Conservation (phyloP, 2,329 filamentous ascomycete species). For the Chaetomiaceae sp. region DNA sequence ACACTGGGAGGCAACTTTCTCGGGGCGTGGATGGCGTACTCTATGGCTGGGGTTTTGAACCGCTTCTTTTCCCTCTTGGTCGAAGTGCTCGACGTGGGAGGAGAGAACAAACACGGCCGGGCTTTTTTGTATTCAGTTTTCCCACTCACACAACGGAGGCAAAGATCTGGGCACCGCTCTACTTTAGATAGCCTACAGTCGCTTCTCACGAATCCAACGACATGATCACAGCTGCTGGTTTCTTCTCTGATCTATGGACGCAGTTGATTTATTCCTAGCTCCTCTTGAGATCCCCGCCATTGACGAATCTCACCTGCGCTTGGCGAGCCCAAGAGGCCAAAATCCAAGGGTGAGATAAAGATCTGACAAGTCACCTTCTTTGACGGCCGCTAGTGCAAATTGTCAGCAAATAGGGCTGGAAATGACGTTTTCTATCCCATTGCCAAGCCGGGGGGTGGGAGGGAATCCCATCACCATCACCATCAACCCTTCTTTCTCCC, state of each 20-base stretch:
- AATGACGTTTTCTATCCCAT: not conserved
- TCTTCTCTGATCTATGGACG: too few relatives aligned
- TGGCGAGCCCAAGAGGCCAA: not conserved
- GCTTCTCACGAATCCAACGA: slow-evolving; percentile 9
- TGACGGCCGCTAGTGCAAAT: slow-evolving; percentile 1
- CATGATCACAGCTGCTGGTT: not conserved
- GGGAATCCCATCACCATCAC: too few relatives aligned
- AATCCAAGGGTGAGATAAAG: slow-evolving; percentile 9
- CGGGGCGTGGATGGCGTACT: slow-evolving; percentile 3
- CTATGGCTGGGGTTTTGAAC: not conserved
- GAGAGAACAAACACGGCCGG: too few relatives aligned
- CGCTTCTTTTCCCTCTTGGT: not conserved
- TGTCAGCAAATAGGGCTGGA: slow-evolving; percentile 5
- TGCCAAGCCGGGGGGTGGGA: too few relatives aligned
- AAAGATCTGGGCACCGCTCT: not conserved
- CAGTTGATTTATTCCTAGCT: not conserved
- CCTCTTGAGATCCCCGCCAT: not conserved
- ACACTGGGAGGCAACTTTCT: not conserved
- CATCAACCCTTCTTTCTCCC: not conserved
- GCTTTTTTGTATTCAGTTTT: not conserved
- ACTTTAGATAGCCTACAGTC: not conserved
- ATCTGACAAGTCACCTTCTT: slow-evolving; percentile 20
- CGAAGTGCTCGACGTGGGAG: slow-evolving; percentile 16
- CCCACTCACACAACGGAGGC: not conserved
- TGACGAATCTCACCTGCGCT: not conserved